These are phyloP conservation scores for Floccularia luteovirens DNA, from an alignment of 768 basidiomycete genomes.

Conservation along the genomic window DNA sequence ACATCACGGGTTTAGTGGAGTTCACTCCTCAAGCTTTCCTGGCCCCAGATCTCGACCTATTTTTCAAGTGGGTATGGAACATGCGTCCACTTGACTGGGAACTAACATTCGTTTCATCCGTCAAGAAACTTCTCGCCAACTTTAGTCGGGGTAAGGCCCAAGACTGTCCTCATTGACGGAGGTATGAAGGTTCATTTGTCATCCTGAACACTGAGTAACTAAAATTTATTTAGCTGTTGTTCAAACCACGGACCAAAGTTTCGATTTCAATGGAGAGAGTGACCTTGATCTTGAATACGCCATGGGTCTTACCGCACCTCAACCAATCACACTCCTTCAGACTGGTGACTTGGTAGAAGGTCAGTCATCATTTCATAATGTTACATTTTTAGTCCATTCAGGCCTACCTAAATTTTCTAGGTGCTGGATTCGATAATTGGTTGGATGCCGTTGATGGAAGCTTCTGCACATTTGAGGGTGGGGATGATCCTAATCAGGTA, in stretches of 20 bases:
- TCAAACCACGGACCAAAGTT: constrained; percentile 31
- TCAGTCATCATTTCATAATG: constrained; percentile 5
- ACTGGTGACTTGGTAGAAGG: constrained; percentile 35
- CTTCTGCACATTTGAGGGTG: constrained; percentile 39
- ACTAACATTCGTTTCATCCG: background rate
- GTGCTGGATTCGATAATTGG: constrained; percentile 40
- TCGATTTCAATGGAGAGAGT: constrained; percentile 45
- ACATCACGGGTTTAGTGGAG: constrained; percentile 14
- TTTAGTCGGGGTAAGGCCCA: constrained; percentile 21
- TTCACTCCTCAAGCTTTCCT: constrained; percentile 19
- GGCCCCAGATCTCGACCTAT: constrained; percentile 28
- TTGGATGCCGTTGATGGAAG: constrained; percentile 37
- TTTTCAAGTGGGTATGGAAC: constrained; percentile 12
- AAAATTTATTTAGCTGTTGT: constrained; percentile 27
- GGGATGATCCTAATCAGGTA: constrained; percentile 27
- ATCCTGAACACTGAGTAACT: background rate
- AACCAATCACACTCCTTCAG: constrained; percentile 34
- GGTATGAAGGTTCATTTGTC: constrained; percentile 6
- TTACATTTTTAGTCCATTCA: background rate
- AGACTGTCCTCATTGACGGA: constrained; percentile 20
- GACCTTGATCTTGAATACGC: constrained; percentile 51
- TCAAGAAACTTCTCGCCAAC: constrained; percentile 21
- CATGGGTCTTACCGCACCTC: constrained; percentile 36
- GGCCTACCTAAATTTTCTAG: constrained; percentile 12
- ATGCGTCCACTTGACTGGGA: background rate